Evolutionary conservation across 2,329 filamentous ascomycete genomes (phyloP).

Genomic region (Hypoxylon sp.): DNA sequence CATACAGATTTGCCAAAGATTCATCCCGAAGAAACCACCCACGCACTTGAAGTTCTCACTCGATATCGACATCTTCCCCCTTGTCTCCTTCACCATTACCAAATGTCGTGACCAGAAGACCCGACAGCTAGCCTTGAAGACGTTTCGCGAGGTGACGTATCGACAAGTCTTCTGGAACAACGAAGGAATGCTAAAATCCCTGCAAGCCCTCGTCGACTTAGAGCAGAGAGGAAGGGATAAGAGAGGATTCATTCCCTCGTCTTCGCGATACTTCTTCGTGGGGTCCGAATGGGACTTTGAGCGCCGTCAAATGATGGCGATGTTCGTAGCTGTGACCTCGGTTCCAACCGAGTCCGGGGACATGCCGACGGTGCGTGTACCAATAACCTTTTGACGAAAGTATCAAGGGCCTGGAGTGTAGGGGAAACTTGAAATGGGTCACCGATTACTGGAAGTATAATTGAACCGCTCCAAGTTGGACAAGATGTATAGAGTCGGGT

Average conservation of each 20-base stretch:
- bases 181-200: constrained; percentile 39
- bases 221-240: constrained; percentile 42
- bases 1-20: constrained; percentile 39
- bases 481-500: neutral
- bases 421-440: neutral
- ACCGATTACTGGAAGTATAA: neutral
- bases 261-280: constrained; percentile 44
- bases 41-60: constrained; percentile 41
- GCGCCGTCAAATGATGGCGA: constrained; percentile 38
- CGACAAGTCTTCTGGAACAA: constrained; percentile 47
- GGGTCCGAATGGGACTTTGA: constrained; percentile 46
- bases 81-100: constrained; percentile 45
- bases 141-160: constrained; percentile 42
- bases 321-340: constrained; percentile 39
- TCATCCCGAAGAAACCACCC: constrained; percentile 37
- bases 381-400: constrained; percentile 40
- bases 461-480: neutral
- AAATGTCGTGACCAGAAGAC: constrained; percentile 46
- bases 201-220: constrained; percentile 41
- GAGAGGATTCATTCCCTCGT: constrained; percentile 41
- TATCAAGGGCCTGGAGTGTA: neutral
- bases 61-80: constrained; percentile 45
- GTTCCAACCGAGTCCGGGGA: constrained; percentile 26
- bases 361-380: constrained; percentile 36
- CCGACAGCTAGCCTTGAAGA: constrained; percentile 36